Percentiles rank a stretch among this genome's conserved stretches.
Conservation (phyloP, 192 early-diverging fungal species). For the Coemansia sp. region DNA sequence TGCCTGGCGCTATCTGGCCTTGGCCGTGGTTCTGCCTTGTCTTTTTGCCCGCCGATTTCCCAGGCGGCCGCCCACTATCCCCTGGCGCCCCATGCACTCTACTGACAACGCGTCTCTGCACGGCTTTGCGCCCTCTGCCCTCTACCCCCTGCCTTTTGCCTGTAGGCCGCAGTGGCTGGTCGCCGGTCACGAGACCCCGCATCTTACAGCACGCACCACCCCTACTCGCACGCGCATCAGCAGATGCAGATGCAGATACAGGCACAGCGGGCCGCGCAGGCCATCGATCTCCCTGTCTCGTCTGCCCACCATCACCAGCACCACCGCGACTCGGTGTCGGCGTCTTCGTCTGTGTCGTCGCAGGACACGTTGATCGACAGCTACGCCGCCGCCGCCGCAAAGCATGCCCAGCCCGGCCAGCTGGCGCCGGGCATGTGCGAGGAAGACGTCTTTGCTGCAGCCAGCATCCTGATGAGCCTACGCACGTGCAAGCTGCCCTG, state of each 20-base stretch:
- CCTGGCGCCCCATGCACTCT: conserved; percentile 1
- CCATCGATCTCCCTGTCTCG: conserved; percentile 30
- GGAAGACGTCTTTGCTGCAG: conserved; percentile 50
- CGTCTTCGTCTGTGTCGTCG: conserved; percentile 43
- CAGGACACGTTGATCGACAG: conserved; percentile 34
- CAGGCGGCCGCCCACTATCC: neutral
- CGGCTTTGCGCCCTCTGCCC: neutral
- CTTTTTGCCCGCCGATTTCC: neutral
- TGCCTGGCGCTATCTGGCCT: too few species aligned
- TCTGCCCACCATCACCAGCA: neutral
- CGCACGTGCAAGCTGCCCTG: conserved; percentile 52
- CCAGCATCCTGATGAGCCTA: conserved; percentile 54
- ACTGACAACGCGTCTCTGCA: conserved; percentile 3
- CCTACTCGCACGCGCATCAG: neutral
- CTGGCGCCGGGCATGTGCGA: conserved; percentile 12
- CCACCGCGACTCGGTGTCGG: conserved; percentile 43
- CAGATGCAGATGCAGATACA: too few species aligned
- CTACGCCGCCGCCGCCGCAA: conserved; percentile 30
- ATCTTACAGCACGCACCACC: conserved; percentile 1
- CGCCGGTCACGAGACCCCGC: conserved; percentile 11
- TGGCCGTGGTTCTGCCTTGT: neutral
- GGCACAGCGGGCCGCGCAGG: neutral
- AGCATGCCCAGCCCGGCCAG: conserved; percentile 14
- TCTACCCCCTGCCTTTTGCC: conserved; percentile 6
- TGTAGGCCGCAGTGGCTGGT: conserved; percentile 12